Evolutionary conservation across 225 moss, liverwort and hornwort genomes (phyloP).

Genomic region (Pseudoscleropodium purum): DNA sequence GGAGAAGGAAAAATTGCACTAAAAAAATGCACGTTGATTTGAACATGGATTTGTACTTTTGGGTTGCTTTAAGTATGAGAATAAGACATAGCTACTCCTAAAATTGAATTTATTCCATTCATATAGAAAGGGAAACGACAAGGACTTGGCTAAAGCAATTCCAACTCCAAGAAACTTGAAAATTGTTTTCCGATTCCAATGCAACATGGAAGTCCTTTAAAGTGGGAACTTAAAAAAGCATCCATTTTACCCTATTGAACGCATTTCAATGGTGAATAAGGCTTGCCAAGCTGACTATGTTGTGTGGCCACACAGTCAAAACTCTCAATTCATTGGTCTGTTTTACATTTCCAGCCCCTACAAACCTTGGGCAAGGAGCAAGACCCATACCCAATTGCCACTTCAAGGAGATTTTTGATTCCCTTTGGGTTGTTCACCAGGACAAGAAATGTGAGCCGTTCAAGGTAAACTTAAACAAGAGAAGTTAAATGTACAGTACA

Average conservation of each 20-base stretch:
- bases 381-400: neutral
- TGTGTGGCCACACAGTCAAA: neutral
- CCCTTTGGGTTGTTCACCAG: fast-evolving
- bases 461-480: neutral
- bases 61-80: neutral
- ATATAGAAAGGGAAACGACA: neutral
- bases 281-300: neutral
- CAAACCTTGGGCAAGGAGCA: neutral
- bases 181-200: fast-evolving
- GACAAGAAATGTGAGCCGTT: neutral
- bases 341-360: fast-evolving
- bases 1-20: neutral
- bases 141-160: neutral
- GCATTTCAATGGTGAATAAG: neutral
- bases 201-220: neutral
- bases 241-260: neutral
- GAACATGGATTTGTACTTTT: neutral
- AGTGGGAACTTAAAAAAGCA: neutral
- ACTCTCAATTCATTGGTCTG: neutral
- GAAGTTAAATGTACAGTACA: neutral
- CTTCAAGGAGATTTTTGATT: neutral
- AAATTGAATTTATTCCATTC: neutral
- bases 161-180: neutral
- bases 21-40: neutral
- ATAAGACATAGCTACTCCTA: neutral